Evolutionary conservation across 1,284 basidiomycete species (phyloP).

Genomic region (Trichosporon asahii): DNA sequence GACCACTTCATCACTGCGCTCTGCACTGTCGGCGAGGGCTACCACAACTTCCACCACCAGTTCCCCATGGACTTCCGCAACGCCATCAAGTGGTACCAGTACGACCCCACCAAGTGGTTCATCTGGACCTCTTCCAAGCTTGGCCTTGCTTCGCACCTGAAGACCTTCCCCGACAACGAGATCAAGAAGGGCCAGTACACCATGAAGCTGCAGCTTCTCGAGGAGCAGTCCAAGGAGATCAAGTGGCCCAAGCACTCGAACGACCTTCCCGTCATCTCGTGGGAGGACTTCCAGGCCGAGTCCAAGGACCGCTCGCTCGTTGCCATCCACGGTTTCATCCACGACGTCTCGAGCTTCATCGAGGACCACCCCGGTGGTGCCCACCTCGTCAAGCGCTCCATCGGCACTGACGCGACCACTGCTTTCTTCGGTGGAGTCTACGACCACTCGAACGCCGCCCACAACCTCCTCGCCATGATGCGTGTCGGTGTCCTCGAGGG

Average conservation of each 20-base stretch:
- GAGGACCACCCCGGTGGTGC: slow-evolving; percentile 86
- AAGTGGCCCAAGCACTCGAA: slow-evolving; percentile 64
- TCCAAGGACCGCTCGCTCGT: slow-evolving; percentile 70
- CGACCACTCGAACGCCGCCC: slow-evolving; percentile 87
- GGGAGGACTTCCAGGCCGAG: slow-evolving; percentile 75
- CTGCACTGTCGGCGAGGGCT: slow-evolving; percentile 85
- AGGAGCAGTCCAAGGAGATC: slow-evolving; percentile 66
- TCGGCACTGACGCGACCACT: slow-evolving; percentile 81
- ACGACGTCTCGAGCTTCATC: slow-evolving; percentile 79
- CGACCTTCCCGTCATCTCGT: slow-evolving; percentile 74
- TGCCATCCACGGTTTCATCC: slow-evolving; percentile 83
- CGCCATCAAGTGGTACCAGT: slow-evolving; percentile 88
- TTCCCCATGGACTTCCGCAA: slow-evolving; percentile 94
- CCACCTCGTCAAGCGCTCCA: slow-evolving; percentile 60
- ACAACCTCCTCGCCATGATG: slow-evolving; percentile 77
- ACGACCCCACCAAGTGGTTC: slow-evolving; percentile 76
- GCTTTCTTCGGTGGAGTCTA: slow-evolving; percentile 94
- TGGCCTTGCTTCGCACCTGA: slow-evolving; percentile 80
- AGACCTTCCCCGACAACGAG: slow-evolving; percentile 91
- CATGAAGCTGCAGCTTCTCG: slow-evolving; percentile 83
- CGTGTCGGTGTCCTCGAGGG: slow-evolving; percentile 81
- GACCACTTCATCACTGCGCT: slow-evolving; percentile 85
- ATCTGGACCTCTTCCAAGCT: slow-evolving; percentile 65
- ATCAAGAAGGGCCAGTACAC: slow-evolving; percentile 86
- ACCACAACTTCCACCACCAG: slow-evolving; percentile 94